These are phyloP conservation scores for Leccinum olivaceopallidum DNA, from an alignment of 768 basidiomycete species.

Conservation along the genomic window DNA sequence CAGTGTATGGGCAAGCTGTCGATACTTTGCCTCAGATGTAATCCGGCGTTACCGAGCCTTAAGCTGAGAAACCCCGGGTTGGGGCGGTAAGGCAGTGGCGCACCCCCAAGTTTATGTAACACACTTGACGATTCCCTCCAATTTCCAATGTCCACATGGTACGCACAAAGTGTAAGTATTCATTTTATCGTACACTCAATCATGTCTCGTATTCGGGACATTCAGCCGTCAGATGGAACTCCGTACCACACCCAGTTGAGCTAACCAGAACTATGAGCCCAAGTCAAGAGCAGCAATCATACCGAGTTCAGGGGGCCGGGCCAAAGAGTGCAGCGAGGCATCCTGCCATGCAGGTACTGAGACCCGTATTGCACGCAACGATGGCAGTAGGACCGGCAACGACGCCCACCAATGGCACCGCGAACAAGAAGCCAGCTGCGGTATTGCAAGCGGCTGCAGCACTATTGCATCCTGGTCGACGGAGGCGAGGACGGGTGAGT, in stretches of 20 bases:
- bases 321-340: constrained; percentile 19
- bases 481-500: neutral
- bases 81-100: too few relatives aligned
- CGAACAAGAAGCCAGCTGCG: constrained; percentile 26
- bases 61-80: too few relatives aligned
- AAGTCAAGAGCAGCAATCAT: neutral
- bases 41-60: too few relatives aligned
- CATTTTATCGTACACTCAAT: neutral
- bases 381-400: constrained; percentile 21
- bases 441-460: constrained; percentile 24
- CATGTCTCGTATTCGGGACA: neutral
- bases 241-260: neutral
- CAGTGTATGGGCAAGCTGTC: too few relatives aligned
- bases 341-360: constrained; percentile 11
- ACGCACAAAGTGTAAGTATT: neutral
- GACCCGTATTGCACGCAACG: constrained; percentile 21
- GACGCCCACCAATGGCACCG: constrained; percentile 11
- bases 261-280: neutral
- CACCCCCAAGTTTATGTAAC: too few relatives aligned
- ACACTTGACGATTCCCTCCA: too few relatives aligned
- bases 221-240: neutral
- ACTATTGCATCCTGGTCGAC: constrained; percentile 24
- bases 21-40: too few relatives aligned
- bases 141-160: neutral
- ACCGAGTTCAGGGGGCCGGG: constrained; percentile 20